phyloP scores from a whole-genome alignment of 2,329 filamentous ascomycete species.

The Arthrocladium fulminans region DNA sequence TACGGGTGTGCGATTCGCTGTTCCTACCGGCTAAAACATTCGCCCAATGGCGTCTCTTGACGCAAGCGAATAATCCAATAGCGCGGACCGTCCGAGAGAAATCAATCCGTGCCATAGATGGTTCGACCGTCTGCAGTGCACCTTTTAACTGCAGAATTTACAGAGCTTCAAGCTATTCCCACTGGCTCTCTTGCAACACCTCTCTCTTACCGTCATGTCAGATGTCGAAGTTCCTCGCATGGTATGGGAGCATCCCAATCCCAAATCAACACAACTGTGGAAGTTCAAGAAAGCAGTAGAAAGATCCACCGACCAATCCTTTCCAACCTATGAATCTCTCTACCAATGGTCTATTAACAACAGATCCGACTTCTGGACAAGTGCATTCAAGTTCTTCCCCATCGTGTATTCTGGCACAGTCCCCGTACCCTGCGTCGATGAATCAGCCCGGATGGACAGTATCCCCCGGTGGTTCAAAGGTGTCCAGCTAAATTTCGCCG shows the following conservation, averaged over 20 bases:
- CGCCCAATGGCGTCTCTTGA: too few relatives aligned
- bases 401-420: constrained; percentile 54
- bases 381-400: constrained; percentile 43
- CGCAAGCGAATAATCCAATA: too few relatives aligned
- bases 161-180: too few relatives aligned
- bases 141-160: too few relatives aligned
- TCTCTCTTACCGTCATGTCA: not conserved
- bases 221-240: not conserved
- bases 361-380: constrained; percentile 2
- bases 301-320: not conserved
- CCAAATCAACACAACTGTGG: constrained; percentile 56
- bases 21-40: too few relatives aligned
- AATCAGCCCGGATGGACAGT: constrained; percentile 57
- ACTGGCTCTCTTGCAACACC: too few relatives aligned
- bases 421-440: constrained; percentile 53
- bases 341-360: not conserved
- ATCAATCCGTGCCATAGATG: not conserved
- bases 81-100: not conserved
- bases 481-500: constrained; percentile 64
- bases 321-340: not conserved
- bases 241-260: constrained; percentile 58
- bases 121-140: too few relatives aligned
- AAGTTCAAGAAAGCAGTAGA: constrained; percentile 39
- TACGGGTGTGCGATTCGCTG: too few relatives aligned
- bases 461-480: constrained; percentile 71